Percentiles rank a stretch among this genome's conserved stretches.
phyloP scores from a whole-genome alignment of 2,329 filamentous ascomycete genomes.

The Bipolaris sorokiniana region DNA sequence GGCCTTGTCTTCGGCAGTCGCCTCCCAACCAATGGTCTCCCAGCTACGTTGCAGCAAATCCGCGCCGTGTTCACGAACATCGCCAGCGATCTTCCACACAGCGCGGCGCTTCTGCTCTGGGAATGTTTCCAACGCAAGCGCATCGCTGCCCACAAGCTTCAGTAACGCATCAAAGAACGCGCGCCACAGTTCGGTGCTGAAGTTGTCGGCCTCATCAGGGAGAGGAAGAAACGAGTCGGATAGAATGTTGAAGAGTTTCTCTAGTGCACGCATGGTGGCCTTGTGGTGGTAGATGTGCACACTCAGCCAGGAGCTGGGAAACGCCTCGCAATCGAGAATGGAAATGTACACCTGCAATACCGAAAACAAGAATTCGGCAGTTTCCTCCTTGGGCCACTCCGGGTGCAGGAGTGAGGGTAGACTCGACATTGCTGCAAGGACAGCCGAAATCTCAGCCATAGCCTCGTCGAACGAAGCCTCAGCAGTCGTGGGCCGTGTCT shows the following conservation, averaged over 20 bases:
- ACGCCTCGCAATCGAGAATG: conserved; percentile 86
- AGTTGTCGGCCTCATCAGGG: conserved; percentile 87
- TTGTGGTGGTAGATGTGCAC: conserved; percentile 92
- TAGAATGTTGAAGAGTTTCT: conserved; percentile 80
- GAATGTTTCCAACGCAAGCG: conserved; percentile 90
- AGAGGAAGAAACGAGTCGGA: conserved; percentile 84
- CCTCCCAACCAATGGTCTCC: conserved; percentile 98
- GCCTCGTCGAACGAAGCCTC: conserved; percentile 79
- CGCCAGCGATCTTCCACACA: conserved; percentile 98
- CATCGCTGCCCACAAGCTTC: conserved; percentile 86
- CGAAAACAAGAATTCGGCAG: conserved; percentile 76
- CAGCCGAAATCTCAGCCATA: conserved; percentile 84
- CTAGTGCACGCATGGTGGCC: conserved; percentile 82
- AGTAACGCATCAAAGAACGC: conserved; percentile 88
- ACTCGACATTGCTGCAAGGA: conserved; percentile 81
- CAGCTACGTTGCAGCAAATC: conserved; percentile 83
- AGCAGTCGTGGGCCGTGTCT: conserved; percentile 68
- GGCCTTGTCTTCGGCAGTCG: conserved; percentile 75
- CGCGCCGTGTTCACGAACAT: conserved; percentile 90
- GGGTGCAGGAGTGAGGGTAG: conserved; percentile 76
- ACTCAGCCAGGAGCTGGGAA: conserved; percentile 88
- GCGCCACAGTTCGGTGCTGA: conserved; percentile 94
- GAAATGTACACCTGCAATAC: conserved; percentile 85
- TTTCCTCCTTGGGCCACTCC: conserved; percentile 75
- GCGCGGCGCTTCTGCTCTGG: conserved; percentile 95